phyloP scores from a whole-genome alignment of 352 stramenopile genomes.

The Phytophthora idaei region DNA sequence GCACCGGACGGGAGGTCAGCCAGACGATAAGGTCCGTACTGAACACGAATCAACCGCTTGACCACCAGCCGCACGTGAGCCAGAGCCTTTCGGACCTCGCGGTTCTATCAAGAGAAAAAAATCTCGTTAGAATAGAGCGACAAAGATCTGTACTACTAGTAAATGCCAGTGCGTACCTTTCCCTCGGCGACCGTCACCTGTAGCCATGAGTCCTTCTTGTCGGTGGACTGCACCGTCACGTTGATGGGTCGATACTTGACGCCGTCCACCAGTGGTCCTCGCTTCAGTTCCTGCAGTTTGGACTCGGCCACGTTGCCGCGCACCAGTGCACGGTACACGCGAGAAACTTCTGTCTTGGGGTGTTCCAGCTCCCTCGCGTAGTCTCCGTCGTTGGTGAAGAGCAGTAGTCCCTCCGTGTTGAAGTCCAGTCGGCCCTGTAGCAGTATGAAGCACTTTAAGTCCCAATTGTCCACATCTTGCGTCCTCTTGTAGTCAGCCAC shows the following conservation, averaged over 20 bases:
- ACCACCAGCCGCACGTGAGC: slow-evolving; percentile 87
- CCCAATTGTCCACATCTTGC: neutral
- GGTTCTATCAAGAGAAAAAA: slow-evolving; percentile 62
- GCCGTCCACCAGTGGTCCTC: slow-evolving; percentile 82
- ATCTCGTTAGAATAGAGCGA: neutral
- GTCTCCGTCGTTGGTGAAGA: slow-evolving; percentile 93
- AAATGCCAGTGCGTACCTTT: slow-evolving; percentile 51
- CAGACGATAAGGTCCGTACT: slow-evolving; percentile 90
- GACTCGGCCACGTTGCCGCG: slow-evolving; percentile 80
- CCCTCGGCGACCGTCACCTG: slow-evolving; percentile 87
- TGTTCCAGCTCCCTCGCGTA: slow-evolving; percentile 90
- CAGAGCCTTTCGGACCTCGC: slow-evolving; percentile 90
- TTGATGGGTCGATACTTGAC: slow-evolving; percentile 82
- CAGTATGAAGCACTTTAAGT: neutral
- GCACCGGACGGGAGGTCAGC: slow-evolving; percentile 75
- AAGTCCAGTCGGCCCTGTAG: slow-evolving; percentile 90
- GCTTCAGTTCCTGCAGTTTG: slow-evolving; percentile 79
- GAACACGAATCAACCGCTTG: slow-evolving; percentile 87
- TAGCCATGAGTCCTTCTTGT: slow-evolving; percentile 92
- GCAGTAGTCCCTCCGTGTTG: slow-evolving; percentile 91
- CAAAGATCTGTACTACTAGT: neutral
- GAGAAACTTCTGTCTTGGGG: slow-evolving; percentile 71
- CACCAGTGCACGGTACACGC: slow-evolving; percentile 88
- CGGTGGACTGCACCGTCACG: slow-evolving; percentile 72
- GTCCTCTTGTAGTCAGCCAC: slow-evolving; percentile 9